phyloP scores from a whole-genome alignment of 1,284 basidiomycete genomes.

The Vanrija sp. region DNA sequence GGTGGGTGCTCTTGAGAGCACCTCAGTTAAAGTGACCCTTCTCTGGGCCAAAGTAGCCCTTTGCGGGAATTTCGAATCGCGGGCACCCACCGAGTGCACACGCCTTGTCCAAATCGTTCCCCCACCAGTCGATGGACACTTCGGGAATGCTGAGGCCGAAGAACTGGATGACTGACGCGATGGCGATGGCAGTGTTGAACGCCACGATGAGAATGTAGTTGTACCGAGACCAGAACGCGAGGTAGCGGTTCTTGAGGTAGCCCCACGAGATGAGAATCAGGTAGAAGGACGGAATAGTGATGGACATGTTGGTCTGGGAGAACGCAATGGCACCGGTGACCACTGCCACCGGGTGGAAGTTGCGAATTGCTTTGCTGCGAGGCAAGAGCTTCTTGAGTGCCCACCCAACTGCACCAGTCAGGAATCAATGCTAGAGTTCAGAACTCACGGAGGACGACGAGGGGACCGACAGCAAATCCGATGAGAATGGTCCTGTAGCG shows the following conservation, averaged over 20 bases:
- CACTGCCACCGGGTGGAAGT: constrained; percentile 11
- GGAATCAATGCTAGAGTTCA: too few species aligned
- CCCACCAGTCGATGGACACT: constrained; percentile 58
- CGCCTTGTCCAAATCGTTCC: constrained; percentile 53
- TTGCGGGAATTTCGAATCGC: constrained; percentile 5
- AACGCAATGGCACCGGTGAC: constrained; percentile 4
- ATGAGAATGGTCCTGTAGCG: constrained; percentile 56
- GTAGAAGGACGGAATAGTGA: not conserved
- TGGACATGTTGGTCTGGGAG: constrained; percentile 24
- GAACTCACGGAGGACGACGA: constrained; percentile 54
- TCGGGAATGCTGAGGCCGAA: constrained; percentile 47
- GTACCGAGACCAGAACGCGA: constrained; percentile 53
- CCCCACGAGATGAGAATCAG: constrained; percentile 34
- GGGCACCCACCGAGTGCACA: constrained; percentile 13
- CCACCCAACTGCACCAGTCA: too few species aligned
- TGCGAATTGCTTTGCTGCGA: not conserved
- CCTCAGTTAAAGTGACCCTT: constrained; percentile 6
- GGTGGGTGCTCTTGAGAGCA: too few species aligned
- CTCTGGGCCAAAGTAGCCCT: constrained; percentile 19
- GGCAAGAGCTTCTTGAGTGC: constrained; percentile 2
- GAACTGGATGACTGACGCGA: constrained; percentile 61
- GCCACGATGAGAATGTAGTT: constrained; percentile 74
- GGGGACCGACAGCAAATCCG: constrained; percentile 69
- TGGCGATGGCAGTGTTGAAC: constrained; percentile 63
- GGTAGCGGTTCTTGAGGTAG: constrained; percentile 26